A percentile compares a stretch with the other conserved stretches of the same genome.
Evolutionary conservation across 2,329 filamentous ascomycete genomes (phyloP).

Genomic region (Diplocarpon mali): DNA sequence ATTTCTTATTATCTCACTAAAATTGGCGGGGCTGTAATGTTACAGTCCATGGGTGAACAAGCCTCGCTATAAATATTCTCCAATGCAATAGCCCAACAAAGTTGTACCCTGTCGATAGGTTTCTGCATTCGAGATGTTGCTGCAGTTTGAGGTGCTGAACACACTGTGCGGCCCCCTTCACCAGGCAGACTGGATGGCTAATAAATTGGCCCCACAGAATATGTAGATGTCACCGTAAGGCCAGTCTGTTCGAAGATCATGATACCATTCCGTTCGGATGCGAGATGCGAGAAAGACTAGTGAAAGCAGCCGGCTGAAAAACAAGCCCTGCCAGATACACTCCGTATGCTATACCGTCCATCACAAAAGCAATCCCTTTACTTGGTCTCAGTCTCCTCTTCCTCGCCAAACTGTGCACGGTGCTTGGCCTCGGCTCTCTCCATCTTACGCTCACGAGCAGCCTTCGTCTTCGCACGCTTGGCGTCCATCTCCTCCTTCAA

Average conservation of each 20-base stretch:
- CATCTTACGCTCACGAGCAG: conserved; percentile 94
- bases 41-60: too few species aligned
- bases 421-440: conserved; percentile 89
- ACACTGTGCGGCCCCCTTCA: too few species aligned
- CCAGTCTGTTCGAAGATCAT: conserved; percentile 20
- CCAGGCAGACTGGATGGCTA: too few species aligned
- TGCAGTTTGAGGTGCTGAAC: too few species aligned
- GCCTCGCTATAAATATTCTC: too few species aligned
- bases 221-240: not conserved
- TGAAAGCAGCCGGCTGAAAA: conserved; percentile 28
- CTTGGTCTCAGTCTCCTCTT: conserved; percentile 34
- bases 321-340: conserved; percentile 27
- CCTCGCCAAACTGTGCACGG: conserved; percentile 69
- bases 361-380: conserved; percentile 24
- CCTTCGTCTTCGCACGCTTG: conserved; percentile 99
- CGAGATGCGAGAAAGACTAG: conserved; percentile 27
- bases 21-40: too few species aligned
- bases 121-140: too few species aligned
- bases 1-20: too few species aligned
- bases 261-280: conserved; percentile 29
- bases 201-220: not conserved
- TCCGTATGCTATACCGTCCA: conserved; percentile 23
- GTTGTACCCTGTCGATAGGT: too few species aligned
- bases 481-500: conserved; percentile 99
- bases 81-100: too few species aligned